Conservation (phyloP, 768 basidiomycete species). For the Hericium alpestre region DNA sequence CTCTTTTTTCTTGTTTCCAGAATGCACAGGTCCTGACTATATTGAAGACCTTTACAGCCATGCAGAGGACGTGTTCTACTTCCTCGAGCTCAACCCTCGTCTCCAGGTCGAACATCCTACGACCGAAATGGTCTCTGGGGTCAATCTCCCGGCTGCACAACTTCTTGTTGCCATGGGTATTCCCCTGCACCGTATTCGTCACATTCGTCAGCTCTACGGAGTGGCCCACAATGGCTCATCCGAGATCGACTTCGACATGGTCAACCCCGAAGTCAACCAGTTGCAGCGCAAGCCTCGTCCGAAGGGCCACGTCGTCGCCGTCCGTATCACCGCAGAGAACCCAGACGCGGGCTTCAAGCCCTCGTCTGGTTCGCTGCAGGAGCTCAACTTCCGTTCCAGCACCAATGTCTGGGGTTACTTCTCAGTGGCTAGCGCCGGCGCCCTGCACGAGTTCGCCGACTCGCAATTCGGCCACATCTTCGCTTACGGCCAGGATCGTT, state of each 20-base stretch:
- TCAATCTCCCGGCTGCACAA: constrained; percentile 95
- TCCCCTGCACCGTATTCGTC: constrained; percentile 87
- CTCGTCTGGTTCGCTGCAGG: constrained; percentile 91
- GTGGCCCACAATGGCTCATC: constrained; percentile 81
- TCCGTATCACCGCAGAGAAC: constrained; percentile 98
- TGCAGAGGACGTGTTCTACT: constrained; percentile 88
- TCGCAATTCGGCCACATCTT: constrained; percentile 99
- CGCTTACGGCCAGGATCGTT: constrained; percentile 93
- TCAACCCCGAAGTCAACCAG: constrained; percentile 75
- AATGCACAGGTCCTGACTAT: constrained; percentile 4
- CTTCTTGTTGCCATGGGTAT: constrained; percentile 98
- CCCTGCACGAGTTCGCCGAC: constrained; percentile 97
- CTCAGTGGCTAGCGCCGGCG: constrained; percentile 90
- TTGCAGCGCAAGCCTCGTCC: constrained; percentile 92
- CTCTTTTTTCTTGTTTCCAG: constrained; percentile 1
- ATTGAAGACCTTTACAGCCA: constrained; percentile 84
- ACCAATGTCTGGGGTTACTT: constrained; percentile 99
- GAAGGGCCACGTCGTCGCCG: constrained; percentile 97
- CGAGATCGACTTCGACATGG: constrained; percentile 95
- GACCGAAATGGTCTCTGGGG: constrained; percentile 99
- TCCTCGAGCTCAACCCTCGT: constrained; percentile 97
- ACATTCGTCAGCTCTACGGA: constrained; percentile 93
- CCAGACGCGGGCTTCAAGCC: constrained; percentile 99
- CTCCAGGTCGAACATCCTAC: constrained; percentile 99
- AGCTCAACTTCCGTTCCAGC: constrained; percentile 98